Percentiles rank a stretch among this genome's conserved stretches.
These are phyloP conservation scores for Rhodotorula sphaerocarpa DNA, from an alignment of 768 basidiomycete genomes.

Conservation along the genomic window DNA sequence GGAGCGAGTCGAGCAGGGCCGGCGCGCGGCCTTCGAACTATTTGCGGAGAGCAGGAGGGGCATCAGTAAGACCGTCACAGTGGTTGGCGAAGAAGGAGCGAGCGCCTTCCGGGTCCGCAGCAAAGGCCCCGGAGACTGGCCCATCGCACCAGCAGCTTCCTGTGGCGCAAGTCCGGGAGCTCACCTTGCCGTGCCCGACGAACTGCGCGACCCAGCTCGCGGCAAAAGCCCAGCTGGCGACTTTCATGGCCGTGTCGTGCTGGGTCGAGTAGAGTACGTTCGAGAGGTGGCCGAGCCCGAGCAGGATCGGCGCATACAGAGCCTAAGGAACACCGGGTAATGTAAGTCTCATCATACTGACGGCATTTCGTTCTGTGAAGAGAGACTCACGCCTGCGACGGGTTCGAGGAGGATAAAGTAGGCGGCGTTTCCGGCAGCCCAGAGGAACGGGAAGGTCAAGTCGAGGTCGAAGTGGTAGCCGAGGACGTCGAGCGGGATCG, in stretches of 20 bases:
- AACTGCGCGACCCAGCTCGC: slow-evolving; percentile 88
- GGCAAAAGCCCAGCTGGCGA: slow-evolving; percentile 55
- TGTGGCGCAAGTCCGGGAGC: too few relatives aligned
- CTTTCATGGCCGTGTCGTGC: slow-evolving; percentile 50
- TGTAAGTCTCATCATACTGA: too few relatives aligned
- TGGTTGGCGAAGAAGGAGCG: too few relatives aligned
- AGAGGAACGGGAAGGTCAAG: slow-evolving; percentile 58
- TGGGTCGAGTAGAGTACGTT: slow-evolving; percentile 60
- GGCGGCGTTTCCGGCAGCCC: slow-evolving; percentile 53
- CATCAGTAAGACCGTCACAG: too few relatives aligned
- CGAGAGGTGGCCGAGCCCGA: slow-evolving; percentile 54
- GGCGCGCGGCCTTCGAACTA: slow-evolving; percentile 81
- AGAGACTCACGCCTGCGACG: slow-evolving; percentile 62
- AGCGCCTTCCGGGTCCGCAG: too few relatives aligned
- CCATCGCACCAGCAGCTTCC: too few relatives aligned
- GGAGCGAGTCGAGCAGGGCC: slow-evolving; percentile 75
- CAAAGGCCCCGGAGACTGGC: too few relatives aligned
- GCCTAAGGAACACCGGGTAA: slow-evolving; percentile 48
- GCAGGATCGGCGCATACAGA: slow-evolving; percentile 68
- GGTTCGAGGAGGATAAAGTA: slow-evolving; percentile 83
- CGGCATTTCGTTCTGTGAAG: too few relatives aligned
- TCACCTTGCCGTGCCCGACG: slow-evolving; percentile 62
- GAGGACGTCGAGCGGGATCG: slow-evolving; percentile 52
- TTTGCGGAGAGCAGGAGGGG: slow-evolving; percentile 1
- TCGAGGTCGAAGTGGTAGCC: slow-evolving; percentile 63